A percentile compares a stretch with the other conserved stretches of the same genome.
These are phyloP conservation scores for Lentithecium fluviatile DNA, from an alignment of 495 filamentous ascomycete species.

Conservation along the genomic window DNA sequence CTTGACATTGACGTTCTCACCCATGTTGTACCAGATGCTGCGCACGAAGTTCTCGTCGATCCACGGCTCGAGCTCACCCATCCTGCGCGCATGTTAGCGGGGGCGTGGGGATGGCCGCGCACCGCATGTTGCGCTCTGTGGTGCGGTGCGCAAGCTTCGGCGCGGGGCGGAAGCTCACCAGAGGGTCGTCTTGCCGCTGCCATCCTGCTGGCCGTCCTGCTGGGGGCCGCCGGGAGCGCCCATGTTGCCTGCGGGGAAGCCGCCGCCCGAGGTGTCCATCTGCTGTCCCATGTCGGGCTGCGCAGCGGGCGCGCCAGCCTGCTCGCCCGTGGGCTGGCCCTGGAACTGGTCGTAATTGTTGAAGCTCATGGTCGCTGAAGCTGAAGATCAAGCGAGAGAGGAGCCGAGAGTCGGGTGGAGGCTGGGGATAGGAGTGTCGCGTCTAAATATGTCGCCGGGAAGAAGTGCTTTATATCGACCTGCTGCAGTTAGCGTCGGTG, in stretches of 20 bases:
- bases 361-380: slow-evolving; percentile 28
- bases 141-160: not conserved
- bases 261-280: slow-evolving; percentile 54
- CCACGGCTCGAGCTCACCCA: slow-evolving; percentile 99
- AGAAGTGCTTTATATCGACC: not conserved
- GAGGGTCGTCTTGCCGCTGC: slow-evolving; percentile 75
- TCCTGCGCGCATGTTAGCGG: slow-evolving; percentile 56
- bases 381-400: not conserved
- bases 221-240: slow-evolving; percentile 54
- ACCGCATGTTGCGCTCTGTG: too few relatives aligned
- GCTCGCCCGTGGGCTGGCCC: slow-evolving; percentile 40
- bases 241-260: slow-evolving; percentile 55
- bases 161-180: slow-evolving; percentile 56
- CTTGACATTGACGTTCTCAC: slow-evolving; percentile 95
- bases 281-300: slow-evolving; percentile 46
- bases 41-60: slow-evolving; percentile 99
- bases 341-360: slow-evolving; percentile 39
- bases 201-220: slow-evolving; percentile 53
- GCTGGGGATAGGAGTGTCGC: slow-evolving; percentile 8
- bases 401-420: not conserved
- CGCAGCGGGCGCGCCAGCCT: slow-evolving; percentile 32
- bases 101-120: not conserved
- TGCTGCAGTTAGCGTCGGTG: not conserved
- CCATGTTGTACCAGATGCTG: slow-evolving; percentile 85
- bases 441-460: not conserved